These are phyloP conservation scores for Magnaporthiopsis incrustans DNA, from an alignment of 2,329 filamentous ascomycete species.

Conservation along the genomic window DNA sequence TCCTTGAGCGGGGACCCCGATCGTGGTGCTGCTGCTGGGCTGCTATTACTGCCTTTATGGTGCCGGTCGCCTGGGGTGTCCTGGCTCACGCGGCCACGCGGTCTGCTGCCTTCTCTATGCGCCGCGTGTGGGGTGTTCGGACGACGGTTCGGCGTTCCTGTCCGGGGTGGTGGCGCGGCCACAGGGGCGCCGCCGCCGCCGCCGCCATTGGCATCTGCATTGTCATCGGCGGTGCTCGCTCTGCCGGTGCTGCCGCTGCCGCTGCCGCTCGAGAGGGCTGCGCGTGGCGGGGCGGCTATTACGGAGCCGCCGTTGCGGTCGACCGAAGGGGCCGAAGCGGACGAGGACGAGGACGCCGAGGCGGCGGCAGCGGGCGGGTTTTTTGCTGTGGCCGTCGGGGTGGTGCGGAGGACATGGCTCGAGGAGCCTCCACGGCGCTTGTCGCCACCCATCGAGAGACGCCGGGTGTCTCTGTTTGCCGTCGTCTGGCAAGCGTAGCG, in stretches of 20 bases:
- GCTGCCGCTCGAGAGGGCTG: conserved; percentile 24
- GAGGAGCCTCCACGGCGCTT: conserved; percentile 21
- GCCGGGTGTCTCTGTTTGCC: no score
- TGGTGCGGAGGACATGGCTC: conserved; percentile 23
- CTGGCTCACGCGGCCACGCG: neutral
- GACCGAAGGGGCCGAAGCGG: conserved; percentile 7
- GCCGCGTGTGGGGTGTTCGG: neutral
- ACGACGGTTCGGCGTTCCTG: neutral
- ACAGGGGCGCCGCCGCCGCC: neutral
- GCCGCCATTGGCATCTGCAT: no score
- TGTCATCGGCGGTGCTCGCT: conserved; percentile 6
- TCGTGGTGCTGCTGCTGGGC: conserved; percentile 11
- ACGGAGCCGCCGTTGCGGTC: conserved; percentile 19
- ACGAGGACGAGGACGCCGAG: conserved; percentile 20
- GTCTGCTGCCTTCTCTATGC: neutral
- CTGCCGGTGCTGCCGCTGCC: conserved; percentile 12
- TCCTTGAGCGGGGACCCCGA: conserved; percentile 3
- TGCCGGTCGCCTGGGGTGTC: neutral
- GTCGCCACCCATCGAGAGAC: neutral
- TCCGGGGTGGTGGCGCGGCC: neutral
- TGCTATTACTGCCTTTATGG: neutral
- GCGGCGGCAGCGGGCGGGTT: conserved; percentile 20
- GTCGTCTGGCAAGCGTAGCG: neutral
- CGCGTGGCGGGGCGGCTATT: conserved; percentile 33
- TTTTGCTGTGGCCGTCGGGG: conserved; percentile 16